Evolutionary conservation across 116 monocot species (phyloP), one percentile per base, ranked within the genome.

Genomic region (Dioscorea cayenensis): DNA sequence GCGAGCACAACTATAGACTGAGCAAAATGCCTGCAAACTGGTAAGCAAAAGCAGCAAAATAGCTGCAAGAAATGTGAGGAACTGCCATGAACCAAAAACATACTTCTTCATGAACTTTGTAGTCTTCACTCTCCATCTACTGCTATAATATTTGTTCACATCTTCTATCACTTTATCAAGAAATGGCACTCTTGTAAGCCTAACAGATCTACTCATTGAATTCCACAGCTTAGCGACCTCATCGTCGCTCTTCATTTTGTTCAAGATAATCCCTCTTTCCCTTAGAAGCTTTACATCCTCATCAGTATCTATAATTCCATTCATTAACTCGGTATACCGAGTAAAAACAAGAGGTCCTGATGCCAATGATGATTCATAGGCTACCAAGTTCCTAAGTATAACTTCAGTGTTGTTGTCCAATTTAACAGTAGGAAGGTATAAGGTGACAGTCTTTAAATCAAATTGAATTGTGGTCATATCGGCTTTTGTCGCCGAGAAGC

Each of bases 161-260:
- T 82, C 86, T 63, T 74, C 80, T 9, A 94, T 75, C 9, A 75
- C 77, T 48, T 72, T 74, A 75, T 94, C 94, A 60, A 94, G 6
- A 28, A 78, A 81, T 29, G 68, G 50, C 22, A 94, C 94, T 63
- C 66, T 88, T 4, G 82, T 84, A 50, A 88, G 50, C 75, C 77
- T 73, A 11, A 88, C 71, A 8, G 80, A 86, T 60, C 73, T 75
- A 73, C 75, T 86, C 94, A 94, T 88, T 50, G 82, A 84, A 23
- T 94, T 94, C 94, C 94, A 94, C 14, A 94, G n/a, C 12, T 72
- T 77, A 14, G 94, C 84, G 12, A 73, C 94, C 52, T 86, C 82
- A 2, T 14, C 63, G 25, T 88, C 86, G 66, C 76, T 94, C 81
- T 86, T 86, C 88, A 94, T 66, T 21, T 50, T 72, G 35, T 88